Base-by-base conservation (phyloP, 2,329 filamentous ascomycete species). In the Botrytis pseudocinerea region DNA sequence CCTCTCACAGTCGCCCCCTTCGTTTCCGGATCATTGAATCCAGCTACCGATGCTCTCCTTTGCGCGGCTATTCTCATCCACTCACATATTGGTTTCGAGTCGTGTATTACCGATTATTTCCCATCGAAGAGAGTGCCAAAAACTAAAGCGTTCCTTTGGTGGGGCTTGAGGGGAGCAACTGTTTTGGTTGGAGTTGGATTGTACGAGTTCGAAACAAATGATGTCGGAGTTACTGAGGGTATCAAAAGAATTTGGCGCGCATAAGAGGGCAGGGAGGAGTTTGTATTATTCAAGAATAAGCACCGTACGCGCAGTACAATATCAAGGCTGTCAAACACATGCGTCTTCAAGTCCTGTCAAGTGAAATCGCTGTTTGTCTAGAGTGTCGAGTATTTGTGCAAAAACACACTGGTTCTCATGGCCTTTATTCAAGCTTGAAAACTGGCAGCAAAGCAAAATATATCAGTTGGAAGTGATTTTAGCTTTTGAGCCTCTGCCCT, bases 171-270 rank as follows among this genome's bases (percentile, higher is more conserved):
- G 80, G 84, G 87, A 63, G 91, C 89, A 74, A 98, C 97, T 18
- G 86, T 95, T 73, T 85, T 93, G 70, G 93, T 95, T 76, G 94
- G 93, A 69, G 87, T 97, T 77, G 95, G 95, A 73, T 87, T 98
- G 80, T 99, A 99, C 85, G 95, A 98, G 84, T 98, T 98, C 80
- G 96, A 99, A 90, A 99, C 96, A 46, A 98, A 98, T 81, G 96
- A 99, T 78, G 94, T 99, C 70, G 96, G 96, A 77, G 83, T 99
- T 74, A 97, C 94, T 14, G 95, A 97, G 87, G 92, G 91, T 46
- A 87, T 98, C 77, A 94, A 92, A 88, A 89, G 92, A 81, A 86
- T 98, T 76, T 99, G 96, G 96, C 93, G 88, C 80, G 95, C 96
- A 80, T 93, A 85, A 75, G 61, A 28, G n/a, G 35, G 35, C 32